A percentile compares a stretch with the other conserved stretches of the same genome.
Conservation (phyloP, 345 rosid species). For the Euphorbia tirucalli region DNA sequence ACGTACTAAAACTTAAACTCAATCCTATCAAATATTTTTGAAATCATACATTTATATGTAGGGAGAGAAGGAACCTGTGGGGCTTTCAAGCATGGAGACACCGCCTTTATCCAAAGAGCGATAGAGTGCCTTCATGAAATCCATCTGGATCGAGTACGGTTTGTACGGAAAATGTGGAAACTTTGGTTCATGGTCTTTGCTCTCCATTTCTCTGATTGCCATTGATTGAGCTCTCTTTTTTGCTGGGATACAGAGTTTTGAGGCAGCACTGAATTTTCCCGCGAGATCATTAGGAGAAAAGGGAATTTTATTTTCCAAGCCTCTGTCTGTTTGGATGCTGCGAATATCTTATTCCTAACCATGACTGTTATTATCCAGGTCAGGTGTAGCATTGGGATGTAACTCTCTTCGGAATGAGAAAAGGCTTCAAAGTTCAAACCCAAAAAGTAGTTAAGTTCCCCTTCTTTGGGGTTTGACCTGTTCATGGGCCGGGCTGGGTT, state of each 20-base stretch:
- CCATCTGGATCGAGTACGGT: slow-evolving; percentile 75
- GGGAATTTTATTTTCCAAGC: background rate
- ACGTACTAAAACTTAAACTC: background rate
- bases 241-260: background rate
- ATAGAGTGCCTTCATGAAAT: slow-evolving; percentile 88
- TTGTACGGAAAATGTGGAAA: slow-evolving; percentile 72
- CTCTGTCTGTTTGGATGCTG: slow-evolving; percentile 11
- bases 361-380: background rate
- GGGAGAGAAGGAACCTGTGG: slow-evolving; percentile 54
- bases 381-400: background rate
- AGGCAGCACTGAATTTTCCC: slow-evolving; percentile 5
- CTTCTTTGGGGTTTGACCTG: no score
- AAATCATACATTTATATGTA: background rate
- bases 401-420: no score
- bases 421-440: no score
- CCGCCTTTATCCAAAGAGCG: slow-evolving; percentile 74
- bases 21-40: background rate
- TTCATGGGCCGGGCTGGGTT: no score
- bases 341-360: background rate
- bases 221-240: slow-evolving; percentile 6
- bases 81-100: slow-evolving; percentile 94
- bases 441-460: no score
- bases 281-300: background rate
- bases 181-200: slow-evolving; percentile 26
- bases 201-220: slow-evolving; percentile 17